Base-by-base conservation (phyloP, 2,329 filamentous ascomycete genomes). In the Oidium heveae region DNA sequence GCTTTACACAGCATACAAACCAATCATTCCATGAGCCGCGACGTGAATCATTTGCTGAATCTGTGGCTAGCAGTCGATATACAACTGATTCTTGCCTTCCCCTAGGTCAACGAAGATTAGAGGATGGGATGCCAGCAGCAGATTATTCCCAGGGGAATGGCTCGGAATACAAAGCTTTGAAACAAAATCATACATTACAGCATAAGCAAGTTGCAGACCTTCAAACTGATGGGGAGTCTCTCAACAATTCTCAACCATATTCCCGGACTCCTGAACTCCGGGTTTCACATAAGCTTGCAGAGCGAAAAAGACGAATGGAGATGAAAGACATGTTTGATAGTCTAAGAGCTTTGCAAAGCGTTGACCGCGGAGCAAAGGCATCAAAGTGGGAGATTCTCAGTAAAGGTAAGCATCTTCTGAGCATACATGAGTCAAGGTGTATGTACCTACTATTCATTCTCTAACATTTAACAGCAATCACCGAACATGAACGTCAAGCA, bases 381-480 rank as follows among this genome's bases (percentile, higher is more conserved):
- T 88, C 84, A 60, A 93, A 93, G 62, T 93, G 85, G 85, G 85
- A 93, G 62, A 87, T 89, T 52, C 65, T 93, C 16, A 87, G 83
- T 2, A 89, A 89, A 72, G 83, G 85, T 88, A 69, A 58, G 28
- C 28, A 32, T 32, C 7, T 32, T 32, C 28, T 32, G 7, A 8
- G 28, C 13, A 3, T 8, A n/a, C 20, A 46, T 10, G 15, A 13
- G 18, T 16, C 15, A 43, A n/a, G n/a, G 16, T 20, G 20, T n/a
- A n/a, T 43, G 8, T 34, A 43, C 39, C n/a, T 22, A 22, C n/a
- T 37, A 4, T 28, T 36, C 18, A 28, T n/a, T 43, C 24, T 56
- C 59, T 63, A 54, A 63, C 34, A 24, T 36, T 60, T 28, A n/a
- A 36, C 57, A 80, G 77, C 77, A 18, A 81, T 81, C 56, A 69